phyloP scores from a whole-genome alignment of 179 eudicot genomes.

The Amaranthus tricolor region DNA sequence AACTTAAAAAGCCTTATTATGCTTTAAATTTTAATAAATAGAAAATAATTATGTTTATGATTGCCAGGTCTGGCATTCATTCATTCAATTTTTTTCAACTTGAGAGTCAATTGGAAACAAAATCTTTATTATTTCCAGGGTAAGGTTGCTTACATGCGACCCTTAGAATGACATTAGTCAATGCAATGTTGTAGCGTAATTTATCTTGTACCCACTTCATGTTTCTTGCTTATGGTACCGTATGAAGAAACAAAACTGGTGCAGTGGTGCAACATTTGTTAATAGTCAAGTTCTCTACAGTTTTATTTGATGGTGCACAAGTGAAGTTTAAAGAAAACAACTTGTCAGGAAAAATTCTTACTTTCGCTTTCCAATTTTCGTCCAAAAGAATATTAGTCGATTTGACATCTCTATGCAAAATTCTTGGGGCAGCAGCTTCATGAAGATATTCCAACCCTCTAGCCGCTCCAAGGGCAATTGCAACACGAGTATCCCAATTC shows the following conservation, averaged over 20 bases:
- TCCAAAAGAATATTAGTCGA: slow-evolving; percentile 86
- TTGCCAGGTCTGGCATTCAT: too few relatives aligned
- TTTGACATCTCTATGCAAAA: slow-evolving; percentile 95
- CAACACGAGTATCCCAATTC: slow-evolving; percentile 73
- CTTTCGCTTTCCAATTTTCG: slow-evolving; percentile 84
- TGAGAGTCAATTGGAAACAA: too few relatives aligned
- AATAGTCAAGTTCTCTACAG: neutral
- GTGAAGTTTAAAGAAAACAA: neutral
- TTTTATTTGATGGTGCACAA: neutral
- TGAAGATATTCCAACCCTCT: slow-evolving; percentile 96
- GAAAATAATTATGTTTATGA: neutral
- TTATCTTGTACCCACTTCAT: neutral
- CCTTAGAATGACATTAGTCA: neutral
- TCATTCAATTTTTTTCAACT: too few relatives aligned
- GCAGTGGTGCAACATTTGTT: neutral
- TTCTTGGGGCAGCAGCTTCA: slow-evolving; percentile 96
- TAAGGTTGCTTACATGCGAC: too few relatives aligned
- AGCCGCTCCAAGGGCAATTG: slow-evolving; percentile 94
- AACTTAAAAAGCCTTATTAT: neutral
- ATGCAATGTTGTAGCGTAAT: neutral
- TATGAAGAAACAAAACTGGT: slow-evolving; percentile 1
- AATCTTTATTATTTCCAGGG: too few relatives aligned
- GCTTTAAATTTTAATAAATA: neutral
- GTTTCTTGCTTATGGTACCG: neutral
- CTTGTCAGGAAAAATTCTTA: slow-evolving; percentile 22